Percentiles rank a stretch among this genome's conserved stretches.
Conservation (phyloP, 495 filamentous ascomycete genomes). For the Podospora bellae-mahoneyi region DNA sequence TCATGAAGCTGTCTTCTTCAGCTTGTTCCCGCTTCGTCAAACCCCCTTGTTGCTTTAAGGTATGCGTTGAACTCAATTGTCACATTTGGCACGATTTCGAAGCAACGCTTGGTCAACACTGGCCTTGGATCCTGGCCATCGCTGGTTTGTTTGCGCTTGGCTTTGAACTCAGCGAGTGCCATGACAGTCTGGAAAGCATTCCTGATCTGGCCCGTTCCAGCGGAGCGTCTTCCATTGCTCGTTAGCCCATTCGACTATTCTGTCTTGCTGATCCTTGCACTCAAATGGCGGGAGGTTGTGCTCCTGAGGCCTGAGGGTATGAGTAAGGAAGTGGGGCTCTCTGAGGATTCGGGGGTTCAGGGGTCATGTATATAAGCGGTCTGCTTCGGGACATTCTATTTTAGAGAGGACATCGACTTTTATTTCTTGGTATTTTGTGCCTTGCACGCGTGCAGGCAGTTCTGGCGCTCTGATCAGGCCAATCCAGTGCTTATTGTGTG, state of each 20-base stretch:
- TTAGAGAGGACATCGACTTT: too few species aligned
- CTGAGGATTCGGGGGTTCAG: too few species aligned
- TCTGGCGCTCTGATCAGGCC: too few species aligned
- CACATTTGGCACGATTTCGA: constrained; percentile 27
- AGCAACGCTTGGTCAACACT: constrained; percentile 20
- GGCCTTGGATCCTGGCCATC: background rate
- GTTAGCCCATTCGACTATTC: constrained; percentile 24
- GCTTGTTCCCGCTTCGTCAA: constrained; percentile 4
- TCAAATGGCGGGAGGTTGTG: constrained; percentile 16
- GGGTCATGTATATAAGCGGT: too few species aligned
- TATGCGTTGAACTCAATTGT: constrained; percentile 29
- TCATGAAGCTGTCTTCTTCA: background rate
- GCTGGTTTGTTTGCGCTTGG: constrained; percentile 21
- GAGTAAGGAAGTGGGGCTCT: too few species aligned
- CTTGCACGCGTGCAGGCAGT: too few species aligned
- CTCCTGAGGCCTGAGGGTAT: background rate
- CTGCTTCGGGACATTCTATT: too few species aligned
- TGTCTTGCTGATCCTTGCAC: constrained; percentile 15
- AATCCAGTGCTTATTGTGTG: too few species aligned
- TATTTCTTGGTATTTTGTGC: too few species aligned
- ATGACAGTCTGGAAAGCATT: constrained; percentile 46
- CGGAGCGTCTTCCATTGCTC: constrained; percentile 17
- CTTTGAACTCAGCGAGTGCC: constrained; percentile 36
- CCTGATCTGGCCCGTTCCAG: constrained; percentile 49
- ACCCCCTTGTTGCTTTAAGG: constrained; percentile 16